Conservation (phyloP, 148 eudicot species). For the Cornus controversa region DNA sequence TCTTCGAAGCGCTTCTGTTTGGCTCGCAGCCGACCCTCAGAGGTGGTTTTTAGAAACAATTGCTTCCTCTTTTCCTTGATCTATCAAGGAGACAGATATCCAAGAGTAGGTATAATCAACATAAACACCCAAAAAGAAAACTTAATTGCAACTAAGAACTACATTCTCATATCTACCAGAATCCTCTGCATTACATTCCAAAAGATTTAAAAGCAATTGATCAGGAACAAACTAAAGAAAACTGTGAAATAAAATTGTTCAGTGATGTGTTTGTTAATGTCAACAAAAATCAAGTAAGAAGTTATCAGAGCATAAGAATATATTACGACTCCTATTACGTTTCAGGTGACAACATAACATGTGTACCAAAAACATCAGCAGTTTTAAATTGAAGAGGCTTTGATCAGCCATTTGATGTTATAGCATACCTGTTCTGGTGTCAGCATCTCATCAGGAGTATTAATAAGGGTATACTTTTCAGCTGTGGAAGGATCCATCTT, state of each 20-base stretch:
- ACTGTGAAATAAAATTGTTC: not conserved
- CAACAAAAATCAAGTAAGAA: not conserved
- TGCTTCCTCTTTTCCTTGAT: slow-evolving; percentile 90
- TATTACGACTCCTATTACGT: not conserved
- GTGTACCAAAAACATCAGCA: not conserved
- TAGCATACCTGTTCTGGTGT: slow-evolving; percentile 75
- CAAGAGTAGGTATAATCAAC: not conserved
- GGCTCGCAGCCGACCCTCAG: slow-evolving; percentile 95
- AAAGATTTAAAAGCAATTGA: not conserved
- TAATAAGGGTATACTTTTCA: slow-evolving; percentile 75
- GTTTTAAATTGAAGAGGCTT: not conserved
- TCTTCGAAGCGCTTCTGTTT: slow-evolving; percentile 91
- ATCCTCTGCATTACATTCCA: not conserved
- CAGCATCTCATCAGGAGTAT: slow-evolving; percentile 76
- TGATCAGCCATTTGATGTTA: not conserved
- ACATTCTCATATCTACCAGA: not conserved
- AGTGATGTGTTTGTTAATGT: not conserved
- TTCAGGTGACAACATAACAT: not conserved
- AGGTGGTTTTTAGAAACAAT: slow-evolving; percentile 79
- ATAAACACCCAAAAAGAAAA: not conserved
- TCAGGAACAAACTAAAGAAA: not conserved
- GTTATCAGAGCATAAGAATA: not conserved
- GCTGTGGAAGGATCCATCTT: slow-evolving; percentile 52
- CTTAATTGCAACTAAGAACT: not conserved
- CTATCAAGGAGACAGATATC: slow-evolving; percentile 37